These are phyloP conservation scores for Cladosporium sp. DNA, from an alignment of 2,329 filamentous ascomycete genomes.

Conservation along the genomic window DNA sequence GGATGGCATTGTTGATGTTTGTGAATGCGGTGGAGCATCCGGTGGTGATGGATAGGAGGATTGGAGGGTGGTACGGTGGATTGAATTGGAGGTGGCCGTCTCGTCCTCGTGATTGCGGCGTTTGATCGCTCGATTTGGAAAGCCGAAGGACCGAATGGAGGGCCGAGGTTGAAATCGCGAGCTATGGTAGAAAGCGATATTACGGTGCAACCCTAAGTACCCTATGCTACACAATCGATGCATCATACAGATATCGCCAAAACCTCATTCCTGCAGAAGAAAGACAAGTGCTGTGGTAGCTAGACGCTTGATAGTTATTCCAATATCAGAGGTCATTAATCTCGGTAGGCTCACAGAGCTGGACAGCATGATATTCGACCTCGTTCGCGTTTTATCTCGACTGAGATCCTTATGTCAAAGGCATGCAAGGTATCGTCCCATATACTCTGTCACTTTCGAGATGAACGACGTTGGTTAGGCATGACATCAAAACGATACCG, in stretches of 20 bases:
- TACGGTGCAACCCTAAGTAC: background rate
- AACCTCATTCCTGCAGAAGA: background rate
- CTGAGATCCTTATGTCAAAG: too few species aligned
- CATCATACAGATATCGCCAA: background rate
- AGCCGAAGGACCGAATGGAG: background rate
- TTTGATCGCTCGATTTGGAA: constrained; percentile 12
- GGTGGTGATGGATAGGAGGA: background rate
- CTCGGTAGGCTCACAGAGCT: background rate
- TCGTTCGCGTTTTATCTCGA: background rate
- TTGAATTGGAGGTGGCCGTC: background rate
- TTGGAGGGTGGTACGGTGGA: background rate
- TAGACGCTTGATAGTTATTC: background rate
- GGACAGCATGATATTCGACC: background rate
- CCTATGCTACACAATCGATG: background rate
- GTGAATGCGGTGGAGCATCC: background rate
- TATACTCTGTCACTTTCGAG: background rate
- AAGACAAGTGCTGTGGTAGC: too few species aligned
- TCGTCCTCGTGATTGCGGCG: background rate
- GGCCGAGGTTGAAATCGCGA: background rate
- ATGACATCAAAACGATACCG: too few species aligned
- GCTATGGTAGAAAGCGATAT: background rate
- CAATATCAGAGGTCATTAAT: background rate
- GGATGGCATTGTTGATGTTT: background rate
- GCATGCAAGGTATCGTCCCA: too few species aligned
- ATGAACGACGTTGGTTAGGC: background rate